Evolutionary conservation across 345 rosid species (phyloP), one percentile per base, ranked within the genome.

Genomic region (Boechera stricta): DNA sequence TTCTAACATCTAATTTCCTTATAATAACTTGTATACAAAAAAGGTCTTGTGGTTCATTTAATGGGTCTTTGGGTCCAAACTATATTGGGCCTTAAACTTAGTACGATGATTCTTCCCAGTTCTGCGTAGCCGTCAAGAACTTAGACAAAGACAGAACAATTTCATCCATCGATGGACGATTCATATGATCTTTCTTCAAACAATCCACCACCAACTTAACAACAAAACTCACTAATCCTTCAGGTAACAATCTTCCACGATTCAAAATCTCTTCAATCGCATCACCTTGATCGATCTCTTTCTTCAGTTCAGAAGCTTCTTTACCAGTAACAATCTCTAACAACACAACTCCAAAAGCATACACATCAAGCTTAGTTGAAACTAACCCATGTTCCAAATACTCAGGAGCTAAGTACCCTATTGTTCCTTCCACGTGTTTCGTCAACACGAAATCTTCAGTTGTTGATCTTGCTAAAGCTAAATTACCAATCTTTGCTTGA

Each of bases 361-460:
- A 93, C 35, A 91, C 88, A 71, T 93, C 96, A n/a, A 91, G 82
- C 81, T 88, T 93, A 56, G 93, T 81, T 15, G 92, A 87, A 29
- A 91, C 83, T 3, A 93, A 42, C 42, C 96, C 96, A 51, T 87
- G 85, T 79, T 91, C 92, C 80, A 93, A 44, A 76, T 93, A 93
- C 80, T 93, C 97, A 0, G 97, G 96, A 71, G 97, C 91, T 88
- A 93, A 84, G 68, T 88, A 91, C 15, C 97, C 97, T 80, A 77
- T 87, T 5, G 90, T 93, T 71, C 97, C 98, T 64, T 91, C 87
- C 31, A 93, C 88, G 75, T 91, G 98, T 60, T 79, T 85, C 6
- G 97, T 93, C 92, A 91, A 77, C 61, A 86, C 81, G 42, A 86
- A 86, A 41, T 84, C 83, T 11, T 87, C 93, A 13, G 71, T 80